phyloP scores from a whole-genome alignment of 164 flowering plant genomes.

The Kingdonia uniflora region DNA sequence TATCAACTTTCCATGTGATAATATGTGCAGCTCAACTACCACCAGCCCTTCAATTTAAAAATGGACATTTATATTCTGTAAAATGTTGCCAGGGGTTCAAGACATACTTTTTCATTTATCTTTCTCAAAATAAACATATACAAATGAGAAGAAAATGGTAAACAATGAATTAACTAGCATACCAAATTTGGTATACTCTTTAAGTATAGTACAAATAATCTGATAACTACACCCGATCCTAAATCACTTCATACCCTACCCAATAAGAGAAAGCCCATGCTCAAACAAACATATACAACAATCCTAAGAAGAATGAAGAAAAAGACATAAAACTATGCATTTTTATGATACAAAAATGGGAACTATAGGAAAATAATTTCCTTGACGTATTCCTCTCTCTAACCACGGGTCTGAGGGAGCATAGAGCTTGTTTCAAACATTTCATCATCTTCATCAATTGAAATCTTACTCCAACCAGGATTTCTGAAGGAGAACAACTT shows the following conservation, averaged over 20 bases:
- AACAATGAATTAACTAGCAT: conserved; percentile 1
- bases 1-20: too few species aligned
- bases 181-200: neutral
- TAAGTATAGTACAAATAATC: neutral
- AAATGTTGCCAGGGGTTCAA: too few species aligned
- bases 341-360: conserved; percentile 10
- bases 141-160: neutral
- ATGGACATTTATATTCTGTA: too few species aligned
- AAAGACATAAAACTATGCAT: neutral
- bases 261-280: neutral
- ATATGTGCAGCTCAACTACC: too few species aligned
- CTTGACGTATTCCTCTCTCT: conserved; percentile 9
- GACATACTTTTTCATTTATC: neutral
- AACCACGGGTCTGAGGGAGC: conserved; percentile 27
- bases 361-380: neutral
- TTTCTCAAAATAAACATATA: neutral
- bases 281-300: too few species aligned
- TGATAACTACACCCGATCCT: conserved; percentile 7
- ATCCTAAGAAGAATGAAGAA: too few species aligned
- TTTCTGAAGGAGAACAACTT: conserved; percentile 40
- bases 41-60: too few species aligned
- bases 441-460: conserved; percentile 42
- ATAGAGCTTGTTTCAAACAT: conserved; percentile 31
- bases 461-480: conserved; percentile 51
- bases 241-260: neutral